These are phyloP conservation scores for Tetrapisispora pingtungensis DNA, from an alignment of 805 yeast species.

Conservation along the genomic window DNA sequence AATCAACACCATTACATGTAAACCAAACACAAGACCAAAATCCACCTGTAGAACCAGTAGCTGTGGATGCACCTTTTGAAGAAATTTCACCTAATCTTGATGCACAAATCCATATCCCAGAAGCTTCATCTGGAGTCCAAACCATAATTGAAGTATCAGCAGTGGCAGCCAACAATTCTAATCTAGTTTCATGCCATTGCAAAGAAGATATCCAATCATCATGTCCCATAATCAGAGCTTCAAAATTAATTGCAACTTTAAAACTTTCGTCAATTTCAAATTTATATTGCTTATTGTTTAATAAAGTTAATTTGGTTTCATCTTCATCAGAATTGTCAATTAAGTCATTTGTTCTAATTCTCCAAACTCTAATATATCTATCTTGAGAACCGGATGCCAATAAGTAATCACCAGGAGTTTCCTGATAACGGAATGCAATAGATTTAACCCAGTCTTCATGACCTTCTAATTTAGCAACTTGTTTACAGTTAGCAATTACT, in stretches of 20 bases:
- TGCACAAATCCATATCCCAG: constrained; percentile 84
- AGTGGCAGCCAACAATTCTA: constrained; percentile 68
- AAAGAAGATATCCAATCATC: constrained; percentile 94
- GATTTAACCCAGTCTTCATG: constrained; percentile 96
- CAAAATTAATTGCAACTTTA: constrained; percentile 59
- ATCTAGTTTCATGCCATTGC: constrained; percentile 56
- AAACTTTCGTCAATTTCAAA: constrained; percentile 33
- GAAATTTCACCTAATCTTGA: constrained; percentile 84
- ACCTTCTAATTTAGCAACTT: constrained; percentile 57
- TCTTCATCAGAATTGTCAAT: constrained; percentile 50
- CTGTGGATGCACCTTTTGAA: constrained; percentile 94
- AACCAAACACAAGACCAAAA: constrained; percentile 70
- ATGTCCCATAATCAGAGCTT: constrained; percentile 93
- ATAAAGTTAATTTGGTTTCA: constrained; percentile 36
- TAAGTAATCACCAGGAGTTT: constrained; percentile 41
- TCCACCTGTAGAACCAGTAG: constrained; percentile 87
- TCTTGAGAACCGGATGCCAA: constrained; percentile 92
- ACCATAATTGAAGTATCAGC: constrained; percentile 90
- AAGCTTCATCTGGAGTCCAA: constrained; percentile 80
- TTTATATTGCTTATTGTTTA: constrained; percentile 65
- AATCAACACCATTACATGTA: constrained; percentile 30
- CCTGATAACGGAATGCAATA: constrained; percentile 44
- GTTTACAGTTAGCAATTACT: constrained; percentile 20
- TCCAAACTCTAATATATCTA: constrained; percentile 85
- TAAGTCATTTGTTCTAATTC: constrained; percentile 45